Base-by-base conservation (phyloP, 495 filamentous ascomycete genomes). In the Tricharina praecox region DNA sequence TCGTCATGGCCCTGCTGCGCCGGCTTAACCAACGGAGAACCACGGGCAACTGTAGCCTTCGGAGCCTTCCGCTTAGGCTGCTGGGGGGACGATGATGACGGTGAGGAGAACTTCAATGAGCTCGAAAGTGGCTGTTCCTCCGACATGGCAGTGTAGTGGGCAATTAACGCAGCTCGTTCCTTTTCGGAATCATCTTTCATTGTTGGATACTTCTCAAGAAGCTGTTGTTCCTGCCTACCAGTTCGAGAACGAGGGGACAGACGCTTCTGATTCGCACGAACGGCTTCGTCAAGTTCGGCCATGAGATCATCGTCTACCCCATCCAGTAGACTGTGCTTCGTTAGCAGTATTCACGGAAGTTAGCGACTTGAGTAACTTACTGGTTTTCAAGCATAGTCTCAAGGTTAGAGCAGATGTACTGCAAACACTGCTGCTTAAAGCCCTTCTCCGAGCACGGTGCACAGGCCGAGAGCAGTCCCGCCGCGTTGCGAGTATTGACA, bases 311-410 rank as follows among this genome's bases (percentile, higher is more conserved):
- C 73, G 38, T 95, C 85, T n/a, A 97, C 72, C 48, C 84, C 81
- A 52, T 86, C 79, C 5, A 97, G 68, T 25, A 82, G 70, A 50
- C 74, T 78, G 32, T 37, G 48, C 21, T 42, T 32, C 9, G 34
- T 49, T 48, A 38, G 28, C 47, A 46, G 23, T 21, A 37, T 38
- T 4, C 13, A 41, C 26, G 32, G 16, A 41, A 26, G 48, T 16
- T 7, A 9, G 8, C 5, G 16, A 21, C 33, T 10, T 21, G 36
- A 21, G 36, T 25, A 9, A 63, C 65, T 56, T 69, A 78, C 70
- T 82, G 79, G 51, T 93, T 92, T 56, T 92, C 79, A 32, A 97
- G 75, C 70, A 95, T 79, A 2, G 75, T 76, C 58, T 95, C 88
- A 30, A 95, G 67, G 55, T 92, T 87, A 28, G 93, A 64, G 53